phyloP scores from a whole-genome alignment of 306 rosid species.

The Sphenostylis stenocarpa region DNA sequence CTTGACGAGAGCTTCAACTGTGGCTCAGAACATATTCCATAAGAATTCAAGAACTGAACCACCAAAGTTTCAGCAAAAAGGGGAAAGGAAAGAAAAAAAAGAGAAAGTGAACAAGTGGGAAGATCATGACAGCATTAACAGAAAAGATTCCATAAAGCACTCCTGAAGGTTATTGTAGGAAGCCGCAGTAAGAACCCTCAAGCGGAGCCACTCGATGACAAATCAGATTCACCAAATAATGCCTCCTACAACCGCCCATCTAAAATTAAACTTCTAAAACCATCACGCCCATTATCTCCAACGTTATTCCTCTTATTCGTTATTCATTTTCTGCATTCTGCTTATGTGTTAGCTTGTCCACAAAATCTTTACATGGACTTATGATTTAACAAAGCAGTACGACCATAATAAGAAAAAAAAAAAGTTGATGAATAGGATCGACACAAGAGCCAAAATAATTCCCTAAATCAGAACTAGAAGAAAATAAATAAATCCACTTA shows the following conservation, averaged over 20 bases:
- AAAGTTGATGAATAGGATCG: not conserved
- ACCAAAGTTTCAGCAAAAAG: conserved; percentile 28
- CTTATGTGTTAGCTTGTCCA: not conserved
- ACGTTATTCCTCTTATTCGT: no score
- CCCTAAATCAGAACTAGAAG: not conserved
- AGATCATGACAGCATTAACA: conserved; percentile 38
- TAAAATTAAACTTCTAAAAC: not conserved
- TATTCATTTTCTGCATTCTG: not conserved
- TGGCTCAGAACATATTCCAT: conserved; percentile 42
- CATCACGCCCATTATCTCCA: not conserved
- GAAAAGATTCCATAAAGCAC: conserved; percentile 59
- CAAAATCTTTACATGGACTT: not conserved
- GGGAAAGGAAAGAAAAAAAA: not conserved
- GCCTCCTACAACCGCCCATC: conserved; percentile 25
- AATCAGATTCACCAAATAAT: conserved; percentile 31
- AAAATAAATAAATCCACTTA: not conserved
- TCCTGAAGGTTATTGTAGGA: conserved; percentile 33
- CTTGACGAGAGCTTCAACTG: conserved; percentile 25
- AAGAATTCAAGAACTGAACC: conserved; percentile 26
- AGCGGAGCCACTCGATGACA: conserved; percentile 24
- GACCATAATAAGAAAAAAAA: not conserved
- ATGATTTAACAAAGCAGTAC: not conserved
- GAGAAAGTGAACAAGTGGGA: conserved; percentile 30
- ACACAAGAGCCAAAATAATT: not conserved
- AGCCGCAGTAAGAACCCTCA: conserved; percentile 37